phyloP scores from a whole-genome alignment of 169 alveolate genomes.

The Neospora caninum region DNA sequence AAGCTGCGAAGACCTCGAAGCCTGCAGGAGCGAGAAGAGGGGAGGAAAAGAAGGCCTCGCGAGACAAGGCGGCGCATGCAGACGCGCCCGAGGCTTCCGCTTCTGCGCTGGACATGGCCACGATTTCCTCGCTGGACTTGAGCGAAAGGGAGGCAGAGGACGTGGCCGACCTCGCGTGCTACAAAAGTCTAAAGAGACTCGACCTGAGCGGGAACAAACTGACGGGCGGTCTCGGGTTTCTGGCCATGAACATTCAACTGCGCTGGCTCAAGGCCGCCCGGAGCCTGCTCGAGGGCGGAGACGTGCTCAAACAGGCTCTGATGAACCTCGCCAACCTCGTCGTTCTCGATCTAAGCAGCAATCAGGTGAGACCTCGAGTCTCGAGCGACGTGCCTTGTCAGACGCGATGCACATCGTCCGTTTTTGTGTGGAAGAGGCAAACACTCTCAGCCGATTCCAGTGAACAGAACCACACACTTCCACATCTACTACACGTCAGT shows the following conservation, averaged over 20 bases:
- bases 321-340: not conserved
- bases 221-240: not conserved
- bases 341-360: not conserved
- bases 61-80: not conserved
- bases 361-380: not conserved
- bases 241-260: not conserved
- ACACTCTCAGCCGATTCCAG: no score
- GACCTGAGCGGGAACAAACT: not conserved
- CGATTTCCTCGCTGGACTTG: not conserved
- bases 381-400: not conserved
- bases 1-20: not conserved
- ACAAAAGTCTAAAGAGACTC: not conserved
- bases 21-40: not conserved
- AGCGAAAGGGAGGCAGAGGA: not conserved
- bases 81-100: not conserved
- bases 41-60: no score
- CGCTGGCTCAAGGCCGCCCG: constrained; percentile 29
- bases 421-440: no score
- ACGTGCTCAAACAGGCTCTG: not conserved
- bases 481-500: not conserved
- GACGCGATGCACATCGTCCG: no score
- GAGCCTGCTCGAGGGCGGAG: not conserved
- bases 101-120: not conserved
- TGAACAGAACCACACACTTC: no score
- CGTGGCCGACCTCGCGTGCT: not conserved